Percentiles rank a stretch among this genome's conserved stretches.
phyloP scores from a whole-genome alignment of 805 yeast genomes.

The Schwanniomyces polymorphus region DNA sequence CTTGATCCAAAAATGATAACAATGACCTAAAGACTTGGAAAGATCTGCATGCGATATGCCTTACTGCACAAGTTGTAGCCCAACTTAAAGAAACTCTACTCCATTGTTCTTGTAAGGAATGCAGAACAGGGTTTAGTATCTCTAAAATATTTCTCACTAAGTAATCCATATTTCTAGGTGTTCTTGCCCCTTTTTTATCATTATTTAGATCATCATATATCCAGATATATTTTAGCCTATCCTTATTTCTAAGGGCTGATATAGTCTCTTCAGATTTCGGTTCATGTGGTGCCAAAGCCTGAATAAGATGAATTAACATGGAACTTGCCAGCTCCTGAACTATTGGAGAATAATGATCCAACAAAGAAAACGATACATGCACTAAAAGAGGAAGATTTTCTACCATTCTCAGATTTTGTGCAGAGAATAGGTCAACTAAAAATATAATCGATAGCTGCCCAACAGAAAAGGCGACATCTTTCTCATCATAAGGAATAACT shows the following conservation, averaged over 20 bases:
- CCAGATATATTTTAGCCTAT: conserved; percentile 59
- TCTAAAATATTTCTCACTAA: conserved; percentile 63
- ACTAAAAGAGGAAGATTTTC: conserved; percentile 68
- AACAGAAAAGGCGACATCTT: conserved; percentile 77
- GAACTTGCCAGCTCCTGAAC: conserved; percentile 85
- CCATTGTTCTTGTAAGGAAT: conserved; percentile 78
- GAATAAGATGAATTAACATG: conserved; percentile 70
- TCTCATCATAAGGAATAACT: conserved; percentile 51
- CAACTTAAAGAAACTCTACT: conserved; percentile 77
- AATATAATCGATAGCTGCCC: conserved; percentile 87
- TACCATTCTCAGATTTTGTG: conserved; percentile 61
- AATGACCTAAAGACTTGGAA: conserved; percentile 89
- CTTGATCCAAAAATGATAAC: conserved; percentile 76
- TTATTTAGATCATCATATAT: conserved; percentile 79
- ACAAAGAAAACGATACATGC: conserved; percentile 74
- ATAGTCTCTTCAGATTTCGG: conserved; percentile 59
- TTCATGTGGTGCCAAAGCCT: conserved; percentile 55
- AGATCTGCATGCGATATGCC: conserved; percentile 95
- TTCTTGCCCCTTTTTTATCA: conserved; percentile 73
- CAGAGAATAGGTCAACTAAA: conserved; percentile 74
- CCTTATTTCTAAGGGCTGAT: conserved; percentile 54
- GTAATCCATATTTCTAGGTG: conserved; percentile 83
- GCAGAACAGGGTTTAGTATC: conserved; percentile 47
- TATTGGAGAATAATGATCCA: conserved; percentile 83
- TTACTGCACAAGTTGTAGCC: conserved; percentile 97